Evolutionary conservation across 768 basidiomycete species (phyloP), one percentile per base, ranked within the genome.

Genomic region (Hemileccinum impolitum): DNA sequence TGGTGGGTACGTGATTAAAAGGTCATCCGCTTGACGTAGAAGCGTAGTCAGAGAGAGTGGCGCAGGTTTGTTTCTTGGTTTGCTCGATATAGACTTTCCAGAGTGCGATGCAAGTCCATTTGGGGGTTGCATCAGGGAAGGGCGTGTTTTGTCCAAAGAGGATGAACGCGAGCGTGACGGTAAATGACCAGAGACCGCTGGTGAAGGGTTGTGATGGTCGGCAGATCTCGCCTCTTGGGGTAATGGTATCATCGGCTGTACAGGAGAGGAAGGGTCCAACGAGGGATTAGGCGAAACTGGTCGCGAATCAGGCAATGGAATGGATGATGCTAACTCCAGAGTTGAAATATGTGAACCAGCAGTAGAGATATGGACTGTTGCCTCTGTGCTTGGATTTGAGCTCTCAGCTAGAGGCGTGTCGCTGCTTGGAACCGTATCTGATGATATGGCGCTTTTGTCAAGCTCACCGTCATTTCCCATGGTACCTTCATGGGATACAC

Each of bases 1-100:
- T 2, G 86, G 85, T 4, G 87, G 86, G 63, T 76, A 85, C 17
- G 60, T 55, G n/a, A 62, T 54, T 42, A 76, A 79, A 12, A 91
- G 78, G 8, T 67, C 72, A 56, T 89, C 86, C 1, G 88, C 75
- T 23, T 72, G 72, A 5, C 60, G 62, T 18, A 90, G 75, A 25
- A 89, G 74, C 21, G 72, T 59, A 5, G 78, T 67, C 39, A 84
- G 73, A 4, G 74, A 70, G 15, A 75, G 54, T 34, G 64, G 64
- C 18, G 59, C 50, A 53, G 68, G 48, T 51, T 52, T 64, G 14
- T 41, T 18, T 48, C 50, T 56, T 9, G 40, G 12, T 43, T 53
- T 66, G 3, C 23, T 18, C 19, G 38, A 34, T 6, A 19, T 13
- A 15, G 52, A 46, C 34, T 50, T 43, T 9, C 51, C 32, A 39